These are phyloP conservation scores for Dittrichia graveolens DNA, from an alignment of 129 eudicot genomes.

Conservation along the genomic window DNA sequence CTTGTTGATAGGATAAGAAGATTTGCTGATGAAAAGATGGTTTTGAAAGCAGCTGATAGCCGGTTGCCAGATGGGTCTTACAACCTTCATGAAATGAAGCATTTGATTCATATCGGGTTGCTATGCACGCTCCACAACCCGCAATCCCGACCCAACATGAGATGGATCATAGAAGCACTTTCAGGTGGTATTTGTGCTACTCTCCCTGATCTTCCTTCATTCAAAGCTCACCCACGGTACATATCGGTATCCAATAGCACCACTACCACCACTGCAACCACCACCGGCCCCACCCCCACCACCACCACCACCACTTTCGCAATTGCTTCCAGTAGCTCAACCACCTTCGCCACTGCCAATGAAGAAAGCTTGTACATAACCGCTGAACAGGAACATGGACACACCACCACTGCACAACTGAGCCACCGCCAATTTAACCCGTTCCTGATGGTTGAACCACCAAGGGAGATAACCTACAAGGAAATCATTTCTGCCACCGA, in stretches of 20 bases:
- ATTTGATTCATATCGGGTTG: constrained; percentile 60
- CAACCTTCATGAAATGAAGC: constrained; percentile 55
- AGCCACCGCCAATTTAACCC: constrained; percentile 27
- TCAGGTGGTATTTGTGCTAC: constrained; percentile 55
- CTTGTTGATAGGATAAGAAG: constrained; percentile 74
- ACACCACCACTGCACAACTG: constrained; percentile 15
- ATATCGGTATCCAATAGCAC: constrained; percentile 60
- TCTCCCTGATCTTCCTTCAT: constrained; percentile 70
- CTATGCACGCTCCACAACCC: constrained; percentile 86
- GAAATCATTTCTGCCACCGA: constrained; percentile 72
- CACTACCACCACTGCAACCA: constrained; percentile 30
- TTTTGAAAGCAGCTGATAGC: constrained; percentile 55
- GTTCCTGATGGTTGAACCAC: constrained; percentile 64
- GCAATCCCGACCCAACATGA: constrained; percentile 74
- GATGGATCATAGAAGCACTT: constrained; percentile 78
- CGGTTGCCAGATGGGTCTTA: constrained; percentile 65
- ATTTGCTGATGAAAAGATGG: constrained; percentile 56
- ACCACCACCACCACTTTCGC: constrained; percentile 34
- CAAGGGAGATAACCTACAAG: constrained; percentile 63
- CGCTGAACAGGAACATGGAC: constrained; percentile 45
- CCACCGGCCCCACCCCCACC: constrained; percentile 7
- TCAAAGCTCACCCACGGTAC: constrained; percentile 61
- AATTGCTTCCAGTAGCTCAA: constrained; percentile 35
- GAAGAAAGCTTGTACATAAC: constrained; percentile 65
- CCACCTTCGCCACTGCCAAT: constrained; percentile 52